Conservation (phyloP, 2,329 filamentous ascomycete genomes). For the Fusarium albidum region DNA sequence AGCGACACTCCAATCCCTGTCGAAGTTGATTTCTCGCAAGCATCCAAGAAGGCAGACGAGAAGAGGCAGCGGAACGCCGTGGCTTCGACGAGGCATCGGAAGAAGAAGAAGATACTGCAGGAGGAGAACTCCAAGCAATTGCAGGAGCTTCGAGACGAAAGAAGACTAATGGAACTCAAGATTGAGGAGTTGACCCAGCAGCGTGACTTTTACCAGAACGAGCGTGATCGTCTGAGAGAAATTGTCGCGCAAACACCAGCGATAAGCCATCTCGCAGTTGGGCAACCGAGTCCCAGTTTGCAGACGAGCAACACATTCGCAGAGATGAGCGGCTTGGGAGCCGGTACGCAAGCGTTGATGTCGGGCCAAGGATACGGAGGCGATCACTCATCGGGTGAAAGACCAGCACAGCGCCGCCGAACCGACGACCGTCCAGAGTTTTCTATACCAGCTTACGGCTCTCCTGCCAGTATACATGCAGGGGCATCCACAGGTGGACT, state of each 20-base stretch:
- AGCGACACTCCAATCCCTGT: conserved; percentile 59
- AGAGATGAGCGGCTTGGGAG: conserved; percentile 48
- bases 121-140: conserved; percentile 75
- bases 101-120: conserved; percentile 84
- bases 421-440: conserved; percentile 58
- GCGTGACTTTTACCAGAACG: conserved; percentile 75
- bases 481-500: conserved; percentile 47
- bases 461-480: conserved; percentile 39
- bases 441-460: conserved; percentile 49
- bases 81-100: conserved; percentile 83
- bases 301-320: conserved; percentile 47
- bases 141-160: conserved; percentile 72
- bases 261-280: conserved; percentile 60
- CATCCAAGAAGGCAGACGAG: conserved; percentile 83
- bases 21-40: conserved; percentile 81
- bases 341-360: conserved; percentile 39
- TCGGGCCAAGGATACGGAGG: conserved; percentile 47
- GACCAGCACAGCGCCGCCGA: conserved; percentile 55
- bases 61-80: conserved; percentile 87
- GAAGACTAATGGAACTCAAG: conserved; percentile 68
- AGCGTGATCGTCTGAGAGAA: conserved; percentile 76
- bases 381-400: conserved; percentile 55
- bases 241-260: conserved; percentile 68
- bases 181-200: conserved; percentile 53
- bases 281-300: conserved; percentile 59